A percentile compares a stretch with the other conserved stretches of the same genome.
These are phyloP conservation scores for Grifola frondosa DNA, from an alignment of 1,284 basidiomycete genomes.

Conservation along the genomic window DNA sequence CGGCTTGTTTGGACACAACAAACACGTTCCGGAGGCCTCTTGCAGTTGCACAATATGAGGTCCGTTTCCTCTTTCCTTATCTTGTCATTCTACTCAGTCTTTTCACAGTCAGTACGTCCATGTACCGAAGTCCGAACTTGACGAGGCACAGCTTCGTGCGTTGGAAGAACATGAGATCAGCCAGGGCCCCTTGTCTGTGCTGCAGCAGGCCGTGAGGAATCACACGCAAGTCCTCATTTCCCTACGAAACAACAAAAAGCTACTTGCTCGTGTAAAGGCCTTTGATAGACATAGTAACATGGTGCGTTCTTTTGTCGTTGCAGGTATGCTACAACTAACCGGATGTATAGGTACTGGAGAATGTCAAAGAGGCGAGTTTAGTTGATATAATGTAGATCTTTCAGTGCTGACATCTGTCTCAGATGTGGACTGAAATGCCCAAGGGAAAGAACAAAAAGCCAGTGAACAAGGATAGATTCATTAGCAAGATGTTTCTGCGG, in stretches of 20 bases:
- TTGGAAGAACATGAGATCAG: conserved; percentile 97
- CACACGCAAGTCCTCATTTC: conserved; percentile 98
- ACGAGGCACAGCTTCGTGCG: conserved; percentile 93
- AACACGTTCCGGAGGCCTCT: no score
- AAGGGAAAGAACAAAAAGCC: conserved; percentile 99
- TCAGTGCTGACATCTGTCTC: conserved; percentile 9
- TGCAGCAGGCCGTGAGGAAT: conserved; percentile 97
- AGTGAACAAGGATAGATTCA: conserved; percentile 98
- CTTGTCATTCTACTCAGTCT: conserved; percentile 1
- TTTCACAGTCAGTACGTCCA: conserved; percentile 88
- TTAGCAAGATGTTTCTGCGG: conserved; percentile 96
- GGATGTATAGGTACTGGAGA: conserved; percentile 78
- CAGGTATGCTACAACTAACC: background rate
- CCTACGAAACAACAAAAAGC: conserved; percentile 97
- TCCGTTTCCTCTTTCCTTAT: conserved; percentile 13
- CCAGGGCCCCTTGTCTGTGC: conserved; percentile 94
- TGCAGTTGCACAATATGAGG: conserved; percentile 32
- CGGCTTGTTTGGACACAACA: conserved; percentile 12
- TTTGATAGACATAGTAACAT: conserved; percentile 99
- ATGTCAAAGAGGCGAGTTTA: conserved; percentile 89
- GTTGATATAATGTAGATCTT: no score
- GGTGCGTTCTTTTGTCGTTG: conserved; percentile 50
- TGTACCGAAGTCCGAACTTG: conserved; percentile 95
- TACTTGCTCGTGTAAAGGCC: conserved; percentile 96
- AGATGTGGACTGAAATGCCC: conserved; percentile 99